Evolutionary conservation across 1,284 basidiomycete genomes (phyloP), one percentile per base, ranked within the genome.

Genomic region (Cystobasidium pallidum): DNA sequence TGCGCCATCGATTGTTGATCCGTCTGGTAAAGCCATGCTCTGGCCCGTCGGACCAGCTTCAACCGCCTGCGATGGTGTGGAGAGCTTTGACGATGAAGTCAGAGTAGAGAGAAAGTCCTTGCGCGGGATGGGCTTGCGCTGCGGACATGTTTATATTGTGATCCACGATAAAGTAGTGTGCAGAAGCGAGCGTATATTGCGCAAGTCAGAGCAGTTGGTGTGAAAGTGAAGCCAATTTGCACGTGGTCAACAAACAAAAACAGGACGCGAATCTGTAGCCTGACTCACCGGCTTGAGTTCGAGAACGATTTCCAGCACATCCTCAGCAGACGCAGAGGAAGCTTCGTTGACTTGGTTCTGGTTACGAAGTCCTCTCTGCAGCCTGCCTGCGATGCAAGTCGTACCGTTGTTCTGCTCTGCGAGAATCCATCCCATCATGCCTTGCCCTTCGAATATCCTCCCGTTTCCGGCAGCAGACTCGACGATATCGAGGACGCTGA

Each of bases 391-490:
- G 4, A 68, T 43, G 30, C 36, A 34, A 28, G 66, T 58, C 1
- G 41, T 58, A 2, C 66, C 66, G 15, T 13, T 32, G 17, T 45
- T 55, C 15, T 49, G 32, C 34, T 43, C 52, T 41, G 68, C 34
- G 10, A 71, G 26, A 11, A 64, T 43, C 68, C 68, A 71, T 3
- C 59, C 55, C 59, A 71, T 63, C 68, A 71, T 71, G 28, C 68
- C 68, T 45, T 54, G 47, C 19, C 68, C 68, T 45, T 71, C 68
- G 30, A 43, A 64, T 10, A 71, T 59, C 41, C 34, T 24, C 21
- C 28, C 36, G 34, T 64, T 61, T 21, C 34, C 36, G 17, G 32
- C 68, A 26, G 61, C 68, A 30, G 68, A 54, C 36, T 71, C 68
- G 30, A 21, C 49, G 17, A 64, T 28, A 36, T 71, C 68, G 45